Conservation (phyloP, 768 basidiomycete genomes). For the Auricularia sp. region DNA sequence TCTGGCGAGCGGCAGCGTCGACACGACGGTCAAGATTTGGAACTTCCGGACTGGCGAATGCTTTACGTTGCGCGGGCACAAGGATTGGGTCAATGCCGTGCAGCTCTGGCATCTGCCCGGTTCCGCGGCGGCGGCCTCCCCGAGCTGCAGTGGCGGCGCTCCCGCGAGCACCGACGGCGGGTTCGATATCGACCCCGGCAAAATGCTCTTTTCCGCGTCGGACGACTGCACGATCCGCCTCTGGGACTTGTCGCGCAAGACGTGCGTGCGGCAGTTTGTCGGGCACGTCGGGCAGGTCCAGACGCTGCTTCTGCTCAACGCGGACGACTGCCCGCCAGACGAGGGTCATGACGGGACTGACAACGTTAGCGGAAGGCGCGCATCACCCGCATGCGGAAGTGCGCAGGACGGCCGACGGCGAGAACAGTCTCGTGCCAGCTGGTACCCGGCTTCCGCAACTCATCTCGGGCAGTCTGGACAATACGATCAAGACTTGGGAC, state of each 20-base stretch:
- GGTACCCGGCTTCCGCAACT: constrained; percentile 43
- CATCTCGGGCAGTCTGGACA: constrained; percentile 85
- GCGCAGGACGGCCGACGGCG: constrained; percentile 2
- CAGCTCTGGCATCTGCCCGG: constrained; percentile 66
- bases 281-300: constrained; percentile 96
- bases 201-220: constrained; percentile 95
- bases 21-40: constrained; percentile 92
- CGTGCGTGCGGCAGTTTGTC: constrained; percentile 72
- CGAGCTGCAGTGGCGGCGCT: too few species aligned
- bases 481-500: constrained; percentile 95
- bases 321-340: constrained; percentile 33
- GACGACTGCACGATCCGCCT: constrained; percentile 90
- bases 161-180: constrained; percentile 9
- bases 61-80: constrained; percentile 86
- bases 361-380: constrained; percentile 8
- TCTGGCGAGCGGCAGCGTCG: constrained; percentile 86
- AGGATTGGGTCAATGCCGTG: constrained; percentile 94
- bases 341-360: constrained; percentile 18
- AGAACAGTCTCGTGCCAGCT: background rate
- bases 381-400: constrained; percentile 2
- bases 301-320: constrained; percentile 68
- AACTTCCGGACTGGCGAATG: constrained; percentile 87
- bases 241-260: constrained; percentile 79
- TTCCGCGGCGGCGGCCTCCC: background rate
- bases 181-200: constrained; percentile 59